phyloP scores from a whole-genome alignment of 768 basidiomycete species.

The Hypholoma fasciculare region DNA sequence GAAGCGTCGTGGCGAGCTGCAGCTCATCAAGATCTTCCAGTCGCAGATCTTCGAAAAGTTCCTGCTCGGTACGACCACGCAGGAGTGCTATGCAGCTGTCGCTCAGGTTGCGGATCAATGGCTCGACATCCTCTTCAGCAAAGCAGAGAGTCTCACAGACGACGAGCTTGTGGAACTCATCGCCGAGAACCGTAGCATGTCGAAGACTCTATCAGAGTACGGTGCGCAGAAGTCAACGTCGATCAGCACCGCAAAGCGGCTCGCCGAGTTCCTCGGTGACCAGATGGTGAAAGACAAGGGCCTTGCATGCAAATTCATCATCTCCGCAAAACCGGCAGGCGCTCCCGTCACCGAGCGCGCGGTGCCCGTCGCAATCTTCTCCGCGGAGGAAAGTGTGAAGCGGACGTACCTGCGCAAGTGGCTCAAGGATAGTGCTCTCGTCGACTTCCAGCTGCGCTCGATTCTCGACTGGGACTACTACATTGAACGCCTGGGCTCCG shows the following conservation, averaged over 20 bases:
- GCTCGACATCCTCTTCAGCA: slow-evolving; percentile 93
- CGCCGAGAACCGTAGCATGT: slow-evolving; percentile 98
- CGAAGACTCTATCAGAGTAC: slow-evolving; percentile 94
- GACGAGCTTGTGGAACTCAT: slow-evolving; percentile 97
- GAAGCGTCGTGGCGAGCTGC: slow-evolving; percentile 95
- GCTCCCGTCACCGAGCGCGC: slow-evolving; percentile 97
- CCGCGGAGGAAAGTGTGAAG: slow-evolving; percentile 91
- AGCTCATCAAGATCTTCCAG: slow-evolving; percentile 99
- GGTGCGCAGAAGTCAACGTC: slow-evolving; percentile 97
- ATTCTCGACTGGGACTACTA: slow-evolving; percentile 99
- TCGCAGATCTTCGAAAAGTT: slow-evolving; percentile 98
- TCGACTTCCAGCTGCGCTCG: slow-evolving; percentile 86
- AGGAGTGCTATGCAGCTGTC: slow-evolving; percentile 95
- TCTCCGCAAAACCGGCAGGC: slow-evolving; percentile 89
- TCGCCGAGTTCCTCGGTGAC: slow-evolving; percentile 96
- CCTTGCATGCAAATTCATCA: slow-evolving; percentile 98
- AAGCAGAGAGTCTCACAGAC: slow-evolving; percentile 81
- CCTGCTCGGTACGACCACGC: slow-evolving; percentile 86
- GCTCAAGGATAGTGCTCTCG: slow-evolving; percentile 90
- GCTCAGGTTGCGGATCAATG: slow-evolving; percentile 94
- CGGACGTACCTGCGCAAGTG: slow-evolving; percentile 90
- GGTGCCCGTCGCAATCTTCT: slow-evolving; percentile 96
- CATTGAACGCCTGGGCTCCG: slow-evolving; percentile 95
- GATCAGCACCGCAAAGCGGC: slow-evolving; percentile 91
- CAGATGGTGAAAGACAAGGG: slow-evolving; percentile 99